These are phyloP conservation scores for Uronychia binucleata DNA, from an alignment of 73 alveolate genomes.

Conservation along the genomic window DNA sequence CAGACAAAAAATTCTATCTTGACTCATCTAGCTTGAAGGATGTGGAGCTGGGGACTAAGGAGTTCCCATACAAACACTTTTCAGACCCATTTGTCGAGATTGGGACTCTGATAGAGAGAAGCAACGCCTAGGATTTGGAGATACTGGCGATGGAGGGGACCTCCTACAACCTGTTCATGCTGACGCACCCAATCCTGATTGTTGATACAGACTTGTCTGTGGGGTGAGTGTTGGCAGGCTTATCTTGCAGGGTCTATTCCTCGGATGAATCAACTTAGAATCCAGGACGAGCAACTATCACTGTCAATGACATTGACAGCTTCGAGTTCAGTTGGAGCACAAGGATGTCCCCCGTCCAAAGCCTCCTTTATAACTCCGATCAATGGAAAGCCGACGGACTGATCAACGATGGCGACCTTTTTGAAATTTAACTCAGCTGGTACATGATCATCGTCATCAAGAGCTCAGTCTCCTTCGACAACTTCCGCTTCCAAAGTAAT, in stretches of 20 bases:
- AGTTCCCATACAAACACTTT: constrained; percentile 13
- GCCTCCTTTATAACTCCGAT: background rate
- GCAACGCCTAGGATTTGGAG: background rate
- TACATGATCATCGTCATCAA: background rate
- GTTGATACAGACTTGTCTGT: background rate
- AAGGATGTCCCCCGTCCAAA: background rate
- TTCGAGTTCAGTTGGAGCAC: background rate
- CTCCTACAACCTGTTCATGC: background rate
- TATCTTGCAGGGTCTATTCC: too few relatives aligned
- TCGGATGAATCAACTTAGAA: background rate
- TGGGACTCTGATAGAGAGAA: background rate
- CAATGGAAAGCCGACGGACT: background rate
- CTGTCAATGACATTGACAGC: background rate
- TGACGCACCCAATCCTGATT: background rate
- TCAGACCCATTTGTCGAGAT: constrained; percentile 9
- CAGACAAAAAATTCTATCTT: background rate
- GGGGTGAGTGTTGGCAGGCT: background rate
- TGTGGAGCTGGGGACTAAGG: constrained; percentile 23
- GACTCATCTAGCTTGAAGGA: background rate
- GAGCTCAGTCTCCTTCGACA: background rate
- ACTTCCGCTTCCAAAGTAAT: background rate
- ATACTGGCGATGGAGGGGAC: constrained; percentile 2
- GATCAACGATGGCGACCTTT: background rate
- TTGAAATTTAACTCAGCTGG: background rate
- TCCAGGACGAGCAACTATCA: background rate